Conservation (phyloP, 176 grass and related monocot genomes). For the Triticum dicoccoides region DNA sequence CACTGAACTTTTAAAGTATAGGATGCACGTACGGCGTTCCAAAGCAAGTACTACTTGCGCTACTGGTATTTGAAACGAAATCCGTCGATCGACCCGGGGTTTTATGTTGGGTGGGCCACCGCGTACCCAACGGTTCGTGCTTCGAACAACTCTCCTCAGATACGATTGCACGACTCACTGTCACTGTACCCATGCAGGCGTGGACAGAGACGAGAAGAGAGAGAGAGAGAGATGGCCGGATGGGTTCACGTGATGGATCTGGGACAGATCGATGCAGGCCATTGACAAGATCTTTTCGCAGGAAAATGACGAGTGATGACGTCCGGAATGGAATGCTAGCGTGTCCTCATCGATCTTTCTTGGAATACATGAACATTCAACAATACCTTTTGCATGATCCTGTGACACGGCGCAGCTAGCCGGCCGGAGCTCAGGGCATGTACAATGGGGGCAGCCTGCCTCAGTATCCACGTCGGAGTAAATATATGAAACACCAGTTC, state of each 20-base stretch:
- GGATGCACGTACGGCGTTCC: background rate
- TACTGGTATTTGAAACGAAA: background rate
- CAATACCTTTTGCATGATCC: slow-evolving; percentile 35
- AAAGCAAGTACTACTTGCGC: background rate
- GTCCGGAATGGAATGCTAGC: slow-evolving; percentile 34
- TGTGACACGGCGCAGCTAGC: background rate
- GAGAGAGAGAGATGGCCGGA: background rate
- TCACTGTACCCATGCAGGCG: background rate
- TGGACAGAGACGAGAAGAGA: background rate
- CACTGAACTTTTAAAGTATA: too few relatives aligned
- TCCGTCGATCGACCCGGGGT: background rate
- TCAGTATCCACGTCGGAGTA: too few relatives aligned
- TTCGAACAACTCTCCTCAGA: background rate
- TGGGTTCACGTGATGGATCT: slow-evolving; percentile 36
- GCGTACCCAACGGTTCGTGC: background rate
- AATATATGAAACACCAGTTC: too few relatives aligned
- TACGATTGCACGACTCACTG: slow-evolving; percentile 3
- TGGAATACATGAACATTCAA: slow-evolving; percentile 51
- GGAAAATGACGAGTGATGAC: slow-evolving; percentile 20
- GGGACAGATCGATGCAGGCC: background rate
- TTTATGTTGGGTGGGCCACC: background rate
- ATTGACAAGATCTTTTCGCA: slow-evolving; percentile 23
- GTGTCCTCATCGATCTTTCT: slow-evolving; percentile 37
- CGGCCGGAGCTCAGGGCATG: background rate
- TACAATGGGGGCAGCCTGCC: too few relatives aligned